phyloP scores from a whole-genome alignment of 106 monocot genomes.

The Narthecium ossifragum region DNA sequence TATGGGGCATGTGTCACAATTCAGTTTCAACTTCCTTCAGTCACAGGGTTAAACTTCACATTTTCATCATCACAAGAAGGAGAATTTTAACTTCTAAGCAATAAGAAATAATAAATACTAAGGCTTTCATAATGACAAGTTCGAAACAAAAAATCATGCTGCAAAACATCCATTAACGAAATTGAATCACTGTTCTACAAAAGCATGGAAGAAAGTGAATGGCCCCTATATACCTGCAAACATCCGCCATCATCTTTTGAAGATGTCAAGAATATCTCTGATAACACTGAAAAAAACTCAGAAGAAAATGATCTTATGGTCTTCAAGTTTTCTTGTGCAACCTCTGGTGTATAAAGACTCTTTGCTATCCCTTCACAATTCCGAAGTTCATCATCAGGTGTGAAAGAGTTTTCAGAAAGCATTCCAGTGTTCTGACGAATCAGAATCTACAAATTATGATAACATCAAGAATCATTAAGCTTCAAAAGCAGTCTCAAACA shows the following conservation, averaged over 20 bases:
- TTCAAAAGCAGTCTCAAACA: background rate
- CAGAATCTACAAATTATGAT: constrained; percentile 60
- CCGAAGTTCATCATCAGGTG: constrained; percentile 38
- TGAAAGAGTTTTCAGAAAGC: constrained; percentile 13
- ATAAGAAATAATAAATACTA: too few species aligned
- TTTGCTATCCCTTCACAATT: constrained; percentile 53
- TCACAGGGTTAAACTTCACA: too few species aligned
- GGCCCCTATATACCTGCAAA: constrained; percentile 49
- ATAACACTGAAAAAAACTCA: constrained; percentile 50
- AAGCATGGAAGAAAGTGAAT: background rate
- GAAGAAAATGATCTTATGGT: constrained; percentile 33
- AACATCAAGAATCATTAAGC: too few species aligned
- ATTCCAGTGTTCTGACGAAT: constrained; percentile 64
- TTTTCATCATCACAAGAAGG: too few species aligned
- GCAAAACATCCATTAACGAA: too few species aligned
- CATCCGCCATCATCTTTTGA: constrained; percentile 65
- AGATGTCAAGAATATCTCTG: constrained; percentile 45
- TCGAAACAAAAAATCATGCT: too few species aligned
- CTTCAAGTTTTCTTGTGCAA: constrained; percentile 60
- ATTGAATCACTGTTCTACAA: too few species aligned
- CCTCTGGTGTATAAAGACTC: constrained; percentile 42
- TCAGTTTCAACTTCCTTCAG: too few species aligned
- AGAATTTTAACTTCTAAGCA: too few species aligned
- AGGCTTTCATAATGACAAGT: too few species aligned
- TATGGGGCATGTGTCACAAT: too few species aligned